A percentile compares a stretch with the other conserved stretches of the same genome.
These are phyloP conservation scores for Cutaneotrichosporon sp. DNA, from an alignment of 1,284 basidiomycete species.

Conservation along the genomic window DNA sequence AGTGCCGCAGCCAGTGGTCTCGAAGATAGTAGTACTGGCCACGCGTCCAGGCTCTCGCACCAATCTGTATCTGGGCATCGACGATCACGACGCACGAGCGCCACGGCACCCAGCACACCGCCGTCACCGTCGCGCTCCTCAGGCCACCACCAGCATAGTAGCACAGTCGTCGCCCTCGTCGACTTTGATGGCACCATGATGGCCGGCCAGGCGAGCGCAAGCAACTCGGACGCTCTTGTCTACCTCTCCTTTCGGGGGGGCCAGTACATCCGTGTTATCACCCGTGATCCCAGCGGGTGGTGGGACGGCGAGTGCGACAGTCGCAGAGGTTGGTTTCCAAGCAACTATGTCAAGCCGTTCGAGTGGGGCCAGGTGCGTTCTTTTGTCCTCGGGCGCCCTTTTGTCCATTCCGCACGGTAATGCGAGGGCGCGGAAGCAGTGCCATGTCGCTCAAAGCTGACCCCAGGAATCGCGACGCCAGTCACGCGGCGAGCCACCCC, in stretches of 20 bases:
- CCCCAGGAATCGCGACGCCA: background rate
- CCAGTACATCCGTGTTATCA: slow-evolving; percentile 84
- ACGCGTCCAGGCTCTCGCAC: slow-evolving; percentile 2
- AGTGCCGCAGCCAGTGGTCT: background rate
- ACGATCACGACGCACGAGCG: background rate
- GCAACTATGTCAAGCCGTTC: slow-evolving; percentile 57
- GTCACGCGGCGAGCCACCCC: slow-evolving; percentile 3
- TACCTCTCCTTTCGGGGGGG: slow-evolving; percentile 86
- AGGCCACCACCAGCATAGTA: background rate
- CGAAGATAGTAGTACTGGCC: background rate
- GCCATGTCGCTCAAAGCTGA: background rate
- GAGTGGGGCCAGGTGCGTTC: slow-evolving; percentile 26
- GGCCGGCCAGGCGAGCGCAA: slow-evolving; percentile 24
- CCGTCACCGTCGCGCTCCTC: slow-evolving; percentile 13
- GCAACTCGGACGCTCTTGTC: slow-evolving; percentile 59
- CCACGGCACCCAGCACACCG: slow-evolving; percentile 10
- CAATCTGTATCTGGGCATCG: background rate
- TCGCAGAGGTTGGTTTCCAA: slow-evolving; percentile 96
- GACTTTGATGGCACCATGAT: slow-evolving; percentile 68
- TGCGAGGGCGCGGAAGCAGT: background rate
- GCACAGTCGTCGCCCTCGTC: slow-evolving; percentile 63
- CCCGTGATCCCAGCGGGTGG: slow-evolving; percentile 87
- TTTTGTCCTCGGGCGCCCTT: background rate
- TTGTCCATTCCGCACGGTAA: background rate
- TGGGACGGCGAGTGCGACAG: slow-evolving; percentile 86